Percentiles rank a stretch among this genome's conserved stretches.
Conservation (phyloP, 176 grass and related monocot genomes). For the Puya raimondii region DNA sequence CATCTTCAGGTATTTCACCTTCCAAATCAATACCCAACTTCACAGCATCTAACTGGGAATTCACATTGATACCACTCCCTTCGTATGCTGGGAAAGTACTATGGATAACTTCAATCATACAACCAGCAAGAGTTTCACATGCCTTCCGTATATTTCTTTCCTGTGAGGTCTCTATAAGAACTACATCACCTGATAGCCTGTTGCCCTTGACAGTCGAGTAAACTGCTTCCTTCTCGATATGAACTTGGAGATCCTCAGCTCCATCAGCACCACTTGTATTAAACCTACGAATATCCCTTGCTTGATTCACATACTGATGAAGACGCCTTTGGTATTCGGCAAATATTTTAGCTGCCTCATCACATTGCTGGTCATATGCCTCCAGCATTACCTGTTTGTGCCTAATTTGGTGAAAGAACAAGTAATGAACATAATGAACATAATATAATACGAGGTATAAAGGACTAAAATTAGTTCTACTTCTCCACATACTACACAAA, state of each 20-base stretch:
- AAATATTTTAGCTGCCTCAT: conserved; percentile 93
- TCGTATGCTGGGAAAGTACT: conserved; percentile 84
- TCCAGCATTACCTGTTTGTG: conserved; percentile 90
- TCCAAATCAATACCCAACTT: conserved; percentile 89
- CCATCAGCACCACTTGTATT: conserved; percentile 44
- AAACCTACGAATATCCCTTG: conserved; percentile 72
- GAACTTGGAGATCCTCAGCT: conserved; percentile 50
- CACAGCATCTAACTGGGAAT: conserved; percentile 63
- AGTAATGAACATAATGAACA: conserved; percentile 4
- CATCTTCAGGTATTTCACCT: conserved; percentile 68
- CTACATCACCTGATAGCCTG: conserved; percentile 55
- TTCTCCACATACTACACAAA: not conserved
- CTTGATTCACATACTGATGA: conserved; percentile 88
- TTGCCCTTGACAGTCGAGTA: conserved; percentile 69
- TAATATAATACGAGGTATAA: conserved; percentile 7
- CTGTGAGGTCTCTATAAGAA: conserved; percentile 58
- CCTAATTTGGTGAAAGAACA: conserved; percentile 34
- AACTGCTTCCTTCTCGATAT: conserved; percentile 51
- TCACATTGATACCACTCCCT: conserved; percentile 82
- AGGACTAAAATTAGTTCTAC: not conserved
- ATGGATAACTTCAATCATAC: conserved; percentile 68
- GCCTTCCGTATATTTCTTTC: conserved; percentile 73
- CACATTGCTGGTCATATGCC: conserved; percentile 89
- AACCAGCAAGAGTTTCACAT: conserved; percentile 72
- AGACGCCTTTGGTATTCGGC: conserved; percentile 81